These are phyloP conservation scores for Mycosarcoma maydis DNA, from an alignment of 1,284 basidiomycete species.

Conservation along the genomic window DNA sequence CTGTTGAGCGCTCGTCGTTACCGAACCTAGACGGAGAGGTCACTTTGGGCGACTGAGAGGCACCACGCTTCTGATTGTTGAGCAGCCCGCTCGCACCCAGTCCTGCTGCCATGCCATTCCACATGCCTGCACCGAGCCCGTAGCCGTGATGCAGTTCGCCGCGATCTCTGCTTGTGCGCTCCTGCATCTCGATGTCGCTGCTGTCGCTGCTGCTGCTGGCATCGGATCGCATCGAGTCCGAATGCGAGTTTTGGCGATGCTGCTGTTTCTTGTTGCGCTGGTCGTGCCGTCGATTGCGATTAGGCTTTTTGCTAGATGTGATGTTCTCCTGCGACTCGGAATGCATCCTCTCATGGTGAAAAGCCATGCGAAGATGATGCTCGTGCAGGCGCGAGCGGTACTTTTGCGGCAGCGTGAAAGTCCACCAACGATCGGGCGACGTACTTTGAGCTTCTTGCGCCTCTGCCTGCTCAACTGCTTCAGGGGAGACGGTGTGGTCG, in stretches of 20 bases:
- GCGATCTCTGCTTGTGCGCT: conserved; percentile 15
- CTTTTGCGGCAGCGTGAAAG: conserved; percentile 57
- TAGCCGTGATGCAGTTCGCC: conserved; percentile 24
- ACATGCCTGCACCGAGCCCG: conserved; percentile 25
- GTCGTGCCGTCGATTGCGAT: conserved; percentile 2
- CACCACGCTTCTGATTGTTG: conserved; percentile 19
- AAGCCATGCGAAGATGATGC: conserved; percentile 49
- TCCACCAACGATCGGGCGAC: conserved; percentile 53
- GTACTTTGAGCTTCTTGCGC: conserved; percentile 28
- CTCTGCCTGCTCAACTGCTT: conserved; percentile 28
- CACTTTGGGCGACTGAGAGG: conserved; percentile 5
- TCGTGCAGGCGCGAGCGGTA: conserved; percentile 51
- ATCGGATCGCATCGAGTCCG: conserved; percentile 27
- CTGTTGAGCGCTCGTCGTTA: background rate
- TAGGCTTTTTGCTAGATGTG: conserved; percentile 3
- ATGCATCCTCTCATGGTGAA: conserved; percentile 31
- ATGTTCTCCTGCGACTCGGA: conserved; percentile 22
- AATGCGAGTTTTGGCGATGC: conserved; percentile 21
- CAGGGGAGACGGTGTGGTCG: conserved; percentile 18
- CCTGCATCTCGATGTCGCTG: conserved; percentile 44
- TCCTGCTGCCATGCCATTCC: conserved; percentile 35
- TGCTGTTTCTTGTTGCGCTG: conserved; percentile 17
- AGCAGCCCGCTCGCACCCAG: conserved; percentile 47
- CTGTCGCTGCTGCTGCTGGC: conserved; percentile 19
- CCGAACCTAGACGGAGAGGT: conserved; percentile 3